Base-by-base conservation (phyloP, 148 eudicot genomes). In the Dysphania ambrosioides region DNA sequence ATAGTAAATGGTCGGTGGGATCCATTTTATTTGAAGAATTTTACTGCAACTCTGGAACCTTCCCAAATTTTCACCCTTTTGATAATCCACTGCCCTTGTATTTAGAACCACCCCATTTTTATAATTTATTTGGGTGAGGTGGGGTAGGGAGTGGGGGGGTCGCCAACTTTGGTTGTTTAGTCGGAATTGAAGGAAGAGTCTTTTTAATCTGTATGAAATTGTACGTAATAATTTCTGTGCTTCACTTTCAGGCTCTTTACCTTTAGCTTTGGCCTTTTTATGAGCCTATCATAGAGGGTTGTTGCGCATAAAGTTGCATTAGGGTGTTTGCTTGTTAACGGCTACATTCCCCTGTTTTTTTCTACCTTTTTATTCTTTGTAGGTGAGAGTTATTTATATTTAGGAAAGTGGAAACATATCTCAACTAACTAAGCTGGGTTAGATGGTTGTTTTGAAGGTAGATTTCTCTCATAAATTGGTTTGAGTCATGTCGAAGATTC, bases 301-400 rank as follows among this genome's bases (percentile, higher is more conserved):
- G 58, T 31, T 73, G 19, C 23, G 11, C 38, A 32, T 44, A 74
- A 74, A 74, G 71, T 49, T 73, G 10, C 3, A 15, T 51, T n/a
- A 47, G 65, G 47, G n/a, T 72, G 66, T 67, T 26, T 74, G 77
- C 70, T 65, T 74, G 70, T 65, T 74, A 74, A 74, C 77, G 77
- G 77, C 42, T 65, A 64, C 68, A 63, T 74, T 74, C 41, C 27
- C 29, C 30, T 63, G 30, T 12, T 30, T 30, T 23, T 21, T 19
- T 29, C 70, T 36, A 66, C 70, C 51, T 66, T 47, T 47, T 47
- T 66, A 8, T 26, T 64, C 68, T 64, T 64, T 34, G 15, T 3
- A 62, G 11, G 23, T 12, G 16, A 42, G 49, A 42, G 49, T 42
- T 42, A 12, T n/a, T n/a, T n/a, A n/a, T n/a, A n/a, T n/a, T n/a